Base-by-base conservation (phyloP, 1,284 basidiomycete genomes). In the Filobasidium uniguttulatum region DNA sequence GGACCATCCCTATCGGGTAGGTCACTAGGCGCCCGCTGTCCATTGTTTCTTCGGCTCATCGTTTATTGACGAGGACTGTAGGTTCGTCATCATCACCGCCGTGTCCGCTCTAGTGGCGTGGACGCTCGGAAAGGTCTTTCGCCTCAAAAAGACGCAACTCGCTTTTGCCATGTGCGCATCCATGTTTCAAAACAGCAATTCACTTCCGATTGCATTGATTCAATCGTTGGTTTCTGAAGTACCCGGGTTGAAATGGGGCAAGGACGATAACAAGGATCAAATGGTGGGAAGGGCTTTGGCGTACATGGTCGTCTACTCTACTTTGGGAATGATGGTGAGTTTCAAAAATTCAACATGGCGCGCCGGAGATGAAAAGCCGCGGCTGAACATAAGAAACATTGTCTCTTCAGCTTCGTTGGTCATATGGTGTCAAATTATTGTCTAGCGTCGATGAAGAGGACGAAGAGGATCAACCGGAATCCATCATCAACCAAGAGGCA, bases 241-340 rank as follows among this genome's bases (percentile, higher is more conserved):
- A 0, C 83, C 83, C 0, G 80, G 80, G 10, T 74, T 96, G 29
- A 71, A 83, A 62, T 91, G 89, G 88, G 82, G 77, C 15, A 64
- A 75, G 5, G 79, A 84, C 48, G 90, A 96, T 62, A 83, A 78
- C 57, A 76, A 80, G 59, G 77, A 89, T 58, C 78, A 82, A 30
- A 94, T 94, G 86, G 76, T 94, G 35, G 89, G 90, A 48, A 77
- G 90, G 10, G 87, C 91, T 0, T 72, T 96, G 53, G 90, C 89
- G 0, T 94, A 96, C 63, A 76, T 96, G 35, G 85, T 93, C 5
- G 73, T 94, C 17, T 91, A 90, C 66, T 89, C 85, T 53, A 94
- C 90, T 0, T 75, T 96, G 36, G 89, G 90, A 50, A 94, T 93
- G 86, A 78, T 91, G 59, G 82, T 85, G 61, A 56, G 80, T 75